Evolutionary conservation across 192 early-diverging fungal genomes (phyloP).

Genomic region (Pilaira anomala): DNA sequence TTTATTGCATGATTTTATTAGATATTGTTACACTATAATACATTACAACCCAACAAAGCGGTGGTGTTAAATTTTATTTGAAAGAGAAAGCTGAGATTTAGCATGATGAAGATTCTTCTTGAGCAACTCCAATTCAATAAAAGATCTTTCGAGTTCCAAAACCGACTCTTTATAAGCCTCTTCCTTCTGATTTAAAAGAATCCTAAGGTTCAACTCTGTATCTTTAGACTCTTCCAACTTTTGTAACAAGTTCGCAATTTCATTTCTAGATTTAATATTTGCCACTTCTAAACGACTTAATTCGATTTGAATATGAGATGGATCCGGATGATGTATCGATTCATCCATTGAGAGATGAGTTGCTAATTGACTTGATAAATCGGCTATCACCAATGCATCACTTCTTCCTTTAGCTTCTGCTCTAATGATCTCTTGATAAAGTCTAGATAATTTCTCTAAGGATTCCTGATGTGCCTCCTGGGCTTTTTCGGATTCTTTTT

Average conservation of each 20-base stretch:
- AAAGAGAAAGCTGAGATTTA: neutral
- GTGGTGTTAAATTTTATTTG: too few relatives aligned
- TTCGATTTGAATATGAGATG: slow-evolving; percentile 42
- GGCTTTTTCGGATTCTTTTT: slow-evolving; percentile 46
- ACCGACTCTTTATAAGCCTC: slow-evolving; percentile 31
- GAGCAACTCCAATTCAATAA: slow-evolving; percentile 46
- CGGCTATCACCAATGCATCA: slow-evolving; percentile 29
- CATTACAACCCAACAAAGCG: neutral
- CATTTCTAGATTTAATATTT: slow-evolving; percentile 43
- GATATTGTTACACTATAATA: too few relatives aligned
- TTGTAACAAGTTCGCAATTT: slow-evolving; percentile 39
- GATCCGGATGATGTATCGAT: slow-evolving; percentile 26
- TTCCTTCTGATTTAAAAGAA: slow-evolving; percentile 43
- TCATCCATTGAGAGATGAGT: too few relatives aligned
- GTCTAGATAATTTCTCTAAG: slow-evolving; percentile 38
- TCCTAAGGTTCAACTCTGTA: slow-evolving; percentile 34
- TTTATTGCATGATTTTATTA: too few relatives aligned
- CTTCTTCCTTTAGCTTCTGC: slow-evolving; percentile 45
- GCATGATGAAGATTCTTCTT: slow-evolving; percentile 17
- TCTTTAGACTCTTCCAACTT: slow-evolving; percentile 42
- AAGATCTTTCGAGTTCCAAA: slow-evolving; percentile 41
- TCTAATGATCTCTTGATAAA: slow-evolving; percentile 40
- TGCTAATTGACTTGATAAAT: slow-evolving; percentile 11
- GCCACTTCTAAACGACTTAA: slow-evolving; percentile 47
- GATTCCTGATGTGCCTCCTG: slow-evolving; percentile 49